Conservation (phyloP, 148 eudicot species). For the Talinum fruticosum region DNA sequence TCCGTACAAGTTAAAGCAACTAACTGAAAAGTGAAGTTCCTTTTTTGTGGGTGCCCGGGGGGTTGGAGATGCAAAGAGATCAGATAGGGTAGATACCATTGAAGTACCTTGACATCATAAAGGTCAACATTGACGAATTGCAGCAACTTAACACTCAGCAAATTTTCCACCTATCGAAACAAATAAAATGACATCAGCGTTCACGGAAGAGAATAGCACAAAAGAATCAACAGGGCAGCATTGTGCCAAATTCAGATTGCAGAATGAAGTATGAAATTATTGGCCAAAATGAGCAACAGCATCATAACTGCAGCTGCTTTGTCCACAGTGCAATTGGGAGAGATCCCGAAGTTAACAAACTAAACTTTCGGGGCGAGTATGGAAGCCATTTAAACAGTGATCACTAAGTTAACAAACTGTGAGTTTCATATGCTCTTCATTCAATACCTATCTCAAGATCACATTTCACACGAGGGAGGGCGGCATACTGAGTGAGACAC, state of each 20-base stretch:
- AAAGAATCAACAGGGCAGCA: neutral
- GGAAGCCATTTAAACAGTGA: too few relatives aligned
- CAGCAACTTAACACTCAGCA: slow-evolving; percentile 59
- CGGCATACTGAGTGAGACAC: neutral
- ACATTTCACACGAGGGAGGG: neutral
- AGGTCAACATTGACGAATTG: slow-evolving; percentile 75
- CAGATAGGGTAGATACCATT: slow-evolving; percentile 27
- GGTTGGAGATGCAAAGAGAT: slow-evolving; percentile 6
- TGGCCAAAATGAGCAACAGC: neutral
- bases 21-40: neutral
- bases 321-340: neutral
- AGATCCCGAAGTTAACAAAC: too few relatives aligned
- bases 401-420: too few relatives aligned
- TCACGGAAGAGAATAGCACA: neutral
- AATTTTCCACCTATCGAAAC: slow-evolving; percentile 63
- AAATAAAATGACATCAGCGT: slow-evolving; percentile 21
- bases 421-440: neutral
- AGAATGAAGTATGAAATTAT: neutral
- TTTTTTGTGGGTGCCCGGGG: neutral
- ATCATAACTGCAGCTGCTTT: neutral
- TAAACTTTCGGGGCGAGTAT: neutral
- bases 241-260: neutral
- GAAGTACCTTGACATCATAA: slow-evolving; percentile 83
- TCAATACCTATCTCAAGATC: slow-evolving; percentile 1
- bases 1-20: neutral